Percentiles rank a stretch among this genome's conserved stretches.
phyloP scores from a whole-genome alignment of 73 alveolate species.

The Symbiodinium pilosum region DNA sequence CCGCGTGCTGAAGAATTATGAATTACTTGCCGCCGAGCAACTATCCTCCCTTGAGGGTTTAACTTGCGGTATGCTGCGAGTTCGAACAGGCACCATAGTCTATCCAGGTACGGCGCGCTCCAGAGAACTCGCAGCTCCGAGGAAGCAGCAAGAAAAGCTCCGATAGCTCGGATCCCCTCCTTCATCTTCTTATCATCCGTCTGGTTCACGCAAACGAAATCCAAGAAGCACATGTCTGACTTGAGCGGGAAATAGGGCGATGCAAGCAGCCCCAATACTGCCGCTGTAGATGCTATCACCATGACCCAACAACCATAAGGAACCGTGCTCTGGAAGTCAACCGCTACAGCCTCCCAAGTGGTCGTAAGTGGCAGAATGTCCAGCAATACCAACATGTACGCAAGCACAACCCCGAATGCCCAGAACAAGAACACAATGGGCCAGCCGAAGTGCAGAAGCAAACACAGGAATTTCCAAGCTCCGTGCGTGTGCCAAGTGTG shows the following conservation, averaged over 20 bases:
- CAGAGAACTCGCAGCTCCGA: conserved; percentile 27
- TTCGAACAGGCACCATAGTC: neutral
- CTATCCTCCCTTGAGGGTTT: no score
- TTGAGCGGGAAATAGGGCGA: neutral
- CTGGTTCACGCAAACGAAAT: conserved; percentile 1
- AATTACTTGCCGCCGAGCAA: no score
- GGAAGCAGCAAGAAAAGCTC: neutral
- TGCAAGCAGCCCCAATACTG: neutral
- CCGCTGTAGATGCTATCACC: neutral
- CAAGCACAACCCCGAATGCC: neutral
- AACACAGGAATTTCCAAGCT: neutral
- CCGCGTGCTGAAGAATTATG: no score
- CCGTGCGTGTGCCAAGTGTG: neutral
- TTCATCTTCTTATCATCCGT: neutral
- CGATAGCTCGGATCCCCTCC: conserved; percentile 15
- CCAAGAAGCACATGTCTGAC: conserved; percentile 15
- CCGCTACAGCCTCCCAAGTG: neutral
- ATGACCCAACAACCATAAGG: conserved; percentile 31
- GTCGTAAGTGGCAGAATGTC: neutral
- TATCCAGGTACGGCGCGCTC: conserved; percentile 9
- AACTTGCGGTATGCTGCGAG: no score
- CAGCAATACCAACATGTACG: neutral
- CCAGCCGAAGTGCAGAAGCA: neutral
- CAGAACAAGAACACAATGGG: neutral
- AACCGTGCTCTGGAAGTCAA: neutral